Evolutionary conservation across 768 basidiomycete genomes (phyloP).

Genomic region (Lactarius indigo): DNA sequence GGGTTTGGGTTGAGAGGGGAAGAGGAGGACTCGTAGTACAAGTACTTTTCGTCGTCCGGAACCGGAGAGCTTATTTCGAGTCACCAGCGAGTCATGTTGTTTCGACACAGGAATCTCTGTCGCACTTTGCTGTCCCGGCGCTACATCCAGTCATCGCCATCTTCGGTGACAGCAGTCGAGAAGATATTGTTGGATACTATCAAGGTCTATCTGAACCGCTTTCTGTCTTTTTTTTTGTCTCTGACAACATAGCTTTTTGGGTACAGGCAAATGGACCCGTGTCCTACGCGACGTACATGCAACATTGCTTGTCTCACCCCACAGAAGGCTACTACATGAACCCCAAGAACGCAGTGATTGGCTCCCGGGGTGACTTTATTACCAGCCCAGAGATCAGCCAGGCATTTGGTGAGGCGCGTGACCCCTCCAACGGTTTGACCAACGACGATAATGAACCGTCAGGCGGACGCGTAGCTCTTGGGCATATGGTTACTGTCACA

Average conservation of each 20-base stretch:
- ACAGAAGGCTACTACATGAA: conserved; percentile 92
- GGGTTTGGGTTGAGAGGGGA: background rate
- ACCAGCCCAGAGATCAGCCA: conserved; percentile 97
- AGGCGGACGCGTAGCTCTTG: conserved; percentile 56
- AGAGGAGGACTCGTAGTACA: background rate
- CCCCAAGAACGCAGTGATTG: conserved; percentile 70
- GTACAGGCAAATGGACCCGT: conserved; percentile 83
- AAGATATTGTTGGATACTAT: conserved; percentile 67
- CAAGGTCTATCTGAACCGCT: conserved; percentile 44
- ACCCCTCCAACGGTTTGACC: conserved; percentile 4
- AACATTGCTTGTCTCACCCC: conserved; percentile 85
- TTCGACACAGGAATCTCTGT: conserved; percentile 1
- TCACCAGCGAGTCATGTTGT: conserved; percentile 6
- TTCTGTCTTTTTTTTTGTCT: background rate
- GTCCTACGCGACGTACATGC: conserved; percentile 87
- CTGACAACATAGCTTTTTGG: background rate
- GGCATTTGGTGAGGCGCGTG: conserved; percentile 88
- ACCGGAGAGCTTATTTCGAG: background rate
- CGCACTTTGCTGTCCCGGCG: background rate
- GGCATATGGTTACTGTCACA: conserved; percentile 83
- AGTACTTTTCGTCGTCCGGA: background rate
- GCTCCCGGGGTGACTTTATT: conserved; percentile 85
- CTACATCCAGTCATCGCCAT: conserved; percentile 3
- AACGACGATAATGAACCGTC: conserved; percentile 39
- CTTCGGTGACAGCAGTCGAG: conserved; percentile 41